Evolutionary conservation across 202 grass and related monocot genomes (phyloP), one percentile per base, ranked within the genome.

Genomic region (Elaeis oleifera): DNA sequence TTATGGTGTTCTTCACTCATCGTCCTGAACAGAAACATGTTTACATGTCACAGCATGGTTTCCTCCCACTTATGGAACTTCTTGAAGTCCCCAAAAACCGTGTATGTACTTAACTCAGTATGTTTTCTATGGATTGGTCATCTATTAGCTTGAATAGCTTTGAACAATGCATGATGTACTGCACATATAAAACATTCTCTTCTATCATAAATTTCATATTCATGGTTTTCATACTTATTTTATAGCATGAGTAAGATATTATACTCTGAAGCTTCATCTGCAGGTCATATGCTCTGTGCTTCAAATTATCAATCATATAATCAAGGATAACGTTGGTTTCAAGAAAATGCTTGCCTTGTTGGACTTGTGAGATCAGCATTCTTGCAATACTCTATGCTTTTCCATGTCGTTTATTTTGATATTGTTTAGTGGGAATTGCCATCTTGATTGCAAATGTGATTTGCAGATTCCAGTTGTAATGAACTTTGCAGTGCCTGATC

Each of bases 261-360:
- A 49, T 63, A 25, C 58, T 60, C 27, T 21, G 18, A 44, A 50
- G 63, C 23, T 71, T 76, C n/a, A 3, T 51, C 31, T 64, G 58
- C 80, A 99, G 94, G 87, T 99, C 72, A 79, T 88, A 74, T 83
- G 77, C 25, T 80, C 74, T n/a, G 85, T 92, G 74, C 75, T 99
- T 44, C 88, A 99, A 77, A 84, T 99, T 56, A 89, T 99, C 77
- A 99, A 99, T 83, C 75, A 75, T 76, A 84, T 94, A 63, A 82
- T 97, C 61, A 89, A 89, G 74, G 94, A 97, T 62, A 92, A 86
- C 71, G 50, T 66, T 9, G 23, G 59, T 59, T 97, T 92, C 88
- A 89, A 74, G 85, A 97, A 85, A 92, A 97, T 82, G 88, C 94
- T 49, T 97, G 94, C 78, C 94, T 97, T 68, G 82, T 97, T 82